Conservation (phyloP, 1,284 basidiomycete species). For the Hortiboletus rubellus region DNA sequence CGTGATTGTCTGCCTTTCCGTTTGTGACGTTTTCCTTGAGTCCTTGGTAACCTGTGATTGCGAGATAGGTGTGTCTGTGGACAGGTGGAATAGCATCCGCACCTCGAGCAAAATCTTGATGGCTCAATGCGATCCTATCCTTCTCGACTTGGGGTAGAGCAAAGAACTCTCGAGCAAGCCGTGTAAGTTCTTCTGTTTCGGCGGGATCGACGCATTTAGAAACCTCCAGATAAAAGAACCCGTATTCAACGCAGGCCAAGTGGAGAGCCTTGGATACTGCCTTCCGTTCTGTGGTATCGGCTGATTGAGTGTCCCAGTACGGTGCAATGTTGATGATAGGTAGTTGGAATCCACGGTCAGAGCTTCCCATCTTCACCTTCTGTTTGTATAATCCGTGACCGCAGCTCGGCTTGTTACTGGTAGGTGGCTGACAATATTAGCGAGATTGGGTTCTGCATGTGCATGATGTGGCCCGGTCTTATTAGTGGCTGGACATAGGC, state of each 20-base stretch:
- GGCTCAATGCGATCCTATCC: constrained; percentile 60
- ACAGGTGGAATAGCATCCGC: constrained; percentile 15
- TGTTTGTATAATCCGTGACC: neutral
- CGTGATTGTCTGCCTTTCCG: constrained; percentile 82
- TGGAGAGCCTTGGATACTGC: constrained; percentile 64
- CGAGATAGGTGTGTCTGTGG: neutral
- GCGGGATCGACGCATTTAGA: constrained; percentile 52
- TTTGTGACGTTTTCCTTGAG: constrained; percentile 83
- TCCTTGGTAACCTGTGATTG: constrained; percentile 59
- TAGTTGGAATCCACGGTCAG: constrained; percentile 28
- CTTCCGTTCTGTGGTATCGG: constrained; percentile 18
- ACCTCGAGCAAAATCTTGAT: constrained; percentile 78
- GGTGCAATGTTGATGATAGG: constrained; percentile 56
- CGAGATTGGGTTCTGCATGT: neutral
- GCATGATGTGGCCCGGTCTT: neutral
- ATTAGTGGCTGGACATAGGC: neutral
- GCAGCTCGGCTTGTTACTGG: neutral
- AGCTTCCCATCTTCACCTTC: constrained; percentile 14
- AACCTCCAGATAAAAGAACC: constrained; percentile 86
- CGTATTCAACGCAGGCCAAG: constrained; percentile 71
- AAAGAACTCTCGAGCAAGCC: constrained; percentile 73
- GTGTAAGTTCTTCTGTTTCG: constrained; percentile 66
- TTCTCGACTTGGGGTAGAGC: constrained; percentile 69
- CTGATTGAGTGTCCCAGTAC: constrained; percentile 40
- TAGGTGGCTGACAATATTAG: neutral